These are phyloP conservation scores for Trametes pubescens DNA, from an alignment of 1,284 basidiomycete species.

Conservation along the genomic window DNA sequence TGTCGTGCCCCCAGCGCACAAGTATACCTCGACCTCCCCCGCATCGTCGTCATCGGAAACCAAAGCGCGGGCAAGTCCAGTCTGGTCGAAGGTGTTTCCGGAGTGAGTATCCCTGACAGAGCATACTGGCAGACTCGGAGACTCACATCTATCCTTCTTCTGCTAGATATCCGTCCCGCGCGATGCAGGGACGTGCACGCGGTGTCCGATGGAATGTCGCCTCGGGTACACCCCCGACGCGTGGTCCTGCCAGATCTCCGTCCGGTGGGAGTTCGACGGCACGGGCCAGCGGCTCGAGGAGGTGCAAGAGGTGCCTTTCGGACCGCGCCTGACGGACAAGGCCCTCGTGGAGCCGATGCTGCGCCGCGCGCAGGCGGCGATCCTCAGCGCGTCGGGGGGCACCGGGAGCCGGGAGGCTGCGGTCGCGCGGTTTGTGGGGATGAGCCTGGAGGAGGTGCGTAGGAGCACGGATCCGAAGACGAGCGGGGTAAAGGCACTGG, in stretches of 20 bases:
- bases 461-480: slow-evolving; percentile 19
- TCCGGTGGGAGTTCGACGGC: slow-evolving; percentile 41
- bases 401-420: neutral
- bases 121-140: slow-evolving; percentile 26
- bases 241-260: slow-evolving; percentile 46
- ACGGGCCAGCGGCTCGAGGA: slow-evolving; percentile 36
- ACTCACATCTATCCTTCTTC: neutral
- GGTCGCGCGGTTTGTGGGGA: neutral
- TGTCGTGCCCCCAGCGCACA: slow-evolving; percentile 31
- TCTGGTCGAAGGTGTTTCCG: slow-evolving; percentile 62
- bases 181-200: slow-evolving; percentile 38
- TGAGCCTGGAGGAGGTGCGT: slow-evolving; percentile 30
- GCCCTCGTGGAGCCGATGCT: slow-evolving; percentile 49
- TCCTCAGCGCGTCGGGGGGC: slow-evolving; percentile 42
- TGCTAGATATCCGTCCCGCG: slow-evolving; percentile 35
- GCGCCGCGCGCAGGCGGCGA: slow-evolving; percentile 54
- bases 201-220: slow-evolving; percentile 42
- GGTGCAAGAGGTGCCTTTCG: slow-evolving; percentile 47
- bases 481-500: slow-evolving; percentile 26
- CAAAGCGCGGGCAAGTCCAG: slow-evolving; percentile 51
- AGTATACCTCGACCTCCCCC: slow-evolving; percentile 38
- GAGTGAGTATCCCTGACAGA: slow-evolving; percentile 46
- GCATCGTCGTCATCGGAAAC: slow-evolving; percentile 41
- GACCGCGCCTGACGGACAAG: slow-evolving; percentile 45
- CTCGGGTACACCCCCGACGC: slow-evolving; percentile 29